Conservation (phyloP, 371 early-diverging fungal genomes). For the Batkoa obscura region DNA sequence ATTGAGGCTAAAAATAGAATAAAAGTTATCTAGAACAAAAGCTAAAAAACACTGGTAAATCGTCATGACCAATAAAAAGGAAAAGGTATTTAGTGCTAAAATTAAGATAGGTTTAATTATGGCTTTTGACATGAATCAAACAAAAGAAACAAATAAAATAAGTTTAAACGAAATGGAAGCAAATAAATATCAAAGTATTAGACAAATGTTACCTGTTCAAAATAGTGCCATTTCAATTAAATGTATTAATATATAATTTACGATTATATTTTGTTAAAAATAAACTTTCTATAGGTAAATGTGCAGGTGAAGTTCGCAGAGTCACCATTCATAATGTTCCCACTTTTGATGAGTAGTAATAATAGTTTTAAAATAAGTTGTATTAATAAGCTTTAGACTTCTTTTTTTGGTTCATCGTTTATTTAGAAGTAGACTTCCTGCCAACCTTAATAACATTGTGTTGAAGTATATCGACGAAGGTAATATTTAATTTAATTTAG, state of each 20-base stretch:
- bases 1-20: no score
- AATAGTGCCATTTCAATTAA: background rate
- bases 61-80: no score
- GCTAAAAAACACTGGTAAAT: no score
- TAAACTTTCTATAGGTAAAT: background rate
- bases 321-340: background rate
- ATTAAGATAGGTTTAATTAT: no score
- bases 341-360: background rate
- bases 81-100: no score
- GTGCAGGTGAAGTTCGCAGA: background rate
- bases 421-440: background rate
- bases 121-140: no score
- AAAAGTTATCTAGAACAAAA: no score
- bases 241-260: background rate
- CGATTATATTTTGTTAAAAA: background rate
- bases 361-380: background rate
- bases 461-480: slow-evolving; percentile 1
- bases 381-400: background rate
- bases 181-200: background rate
- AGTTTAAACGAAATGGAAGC: no score
- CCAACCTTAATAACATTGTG: background rate
- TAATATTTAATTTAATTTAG: no score
- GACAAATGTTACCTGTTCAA: background rate
- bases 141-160: no score
- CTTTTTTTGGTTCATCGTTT: background rate